A percentile compares a stretch with the other conserved stretches of the same genome.
Evolutionary conservation across 1,284 basidiomycete species (phyloP).

Genomic region (Chalciporus sp.): DNA sequence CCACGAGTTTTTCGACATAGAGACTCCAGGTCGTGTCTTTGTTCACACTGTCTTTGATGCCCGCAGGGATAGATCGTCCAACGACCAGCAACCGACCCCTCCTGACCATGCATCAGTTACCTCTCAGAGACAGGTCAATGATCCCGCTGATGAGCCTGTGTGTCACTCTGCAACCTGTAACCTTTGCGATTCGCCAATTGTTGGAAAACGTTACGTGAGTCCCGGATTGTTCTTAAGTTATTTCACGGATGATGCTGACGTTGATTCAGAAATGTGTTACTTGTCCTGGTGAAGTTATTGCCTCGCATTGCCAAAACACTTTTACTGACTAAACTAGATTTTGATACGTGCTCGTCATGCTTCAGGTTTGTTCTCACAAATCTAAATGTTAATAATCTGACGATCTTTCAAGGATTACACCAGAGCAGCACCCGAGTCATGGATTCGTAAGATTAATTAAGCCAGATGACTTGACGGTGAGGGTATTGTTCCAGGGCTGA

Average conservation of each 20-base stretch:
- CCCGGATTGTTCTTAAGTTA: slow-evolving; percentile 11
- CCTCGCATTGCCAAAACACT: neutral
- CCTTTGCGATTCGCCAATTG: slow-evolving; percentile 71
- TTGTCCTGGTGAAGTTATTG: slow-evolving; percentile 50
- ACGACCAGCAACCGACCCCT: slow-evolving; percentile 3
- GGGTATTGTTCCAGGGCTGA: neutral
- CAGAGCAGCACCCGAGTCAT: slow-evolving; percentile 77
- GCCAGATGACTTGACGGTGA: slow-evolving; percentile 58
- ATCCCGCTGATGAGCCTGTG: slow-evolving; percentile 26
- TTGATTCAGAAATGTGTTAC: slow-evolving; percentile 62
- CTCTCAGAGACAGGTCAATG: neutral
- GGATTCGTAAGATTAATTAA: slow-evolving; percentile 70
- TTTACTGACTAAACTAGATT: slow-evolving; percentile 45
- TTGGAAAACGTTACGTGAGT: slow-evolving; percentile 69
- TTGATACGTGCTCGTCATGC: slow-evolving; percentile 74
- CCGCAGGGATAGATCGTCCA: slow-evolving; percentile 15
- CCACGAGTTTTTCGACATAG: slow-evolving; percentile 72
- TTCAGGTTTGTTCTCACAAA: slow-evolving; percentile 48
- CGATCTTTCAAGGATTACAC: slow-evolving; percentile 50
- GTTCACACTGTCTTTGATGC: slow-evolving; percentile 59
- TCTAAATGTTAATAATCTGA: slow-evolving; percentile 1
- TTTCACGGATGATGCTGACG: neutral
- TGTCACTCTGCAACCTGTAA: slow-evolving; percentile 70
- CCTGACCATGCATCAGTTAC: slow-evolving; percentile 5
- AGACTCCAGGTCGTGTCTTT: slow-evolving; percentile 61